Percentiles rank a stretch among this genome's conserved stretches.
Evolutionary conservation across 2,329 filamentous ascomycete genomes (phyloP).

Genomic region (Verticillium isaacii): DNA sequence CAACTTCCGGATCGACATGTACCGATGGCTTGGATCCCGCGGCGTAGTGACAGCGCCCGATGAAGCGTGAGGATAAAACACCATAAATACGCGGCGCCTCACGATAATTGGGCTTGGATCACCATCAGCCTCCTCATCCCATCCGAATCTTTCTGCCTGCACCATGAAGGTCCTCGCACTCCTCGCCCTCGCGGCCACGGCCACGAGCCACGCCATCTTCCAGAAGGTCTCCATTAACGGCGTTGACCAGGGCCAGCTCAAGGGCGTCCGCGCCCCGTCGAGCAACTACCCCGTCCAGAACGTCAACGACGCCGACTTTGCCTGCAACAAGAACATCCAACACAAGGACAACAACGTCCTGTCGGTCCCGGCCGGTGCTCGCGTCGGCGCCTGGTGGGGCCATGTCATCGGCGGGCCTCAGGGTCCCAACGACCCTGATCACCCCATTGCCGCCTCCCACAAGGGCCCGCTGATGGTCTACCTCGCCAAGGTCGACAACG

Average conservation of each 20-base stretch:
- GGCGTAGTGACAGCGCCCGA: background rate
- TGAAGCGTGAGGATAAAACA: background rate
- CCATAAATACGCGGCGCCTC: background rate
- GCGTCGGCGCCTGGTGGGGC: constrained; percentile 42
- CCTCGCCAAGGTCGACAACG: constrained; percentile 42
- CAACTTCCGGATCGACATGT: constrained; percentile 1
- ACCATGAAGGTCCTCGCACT: constrained; percentile 12
- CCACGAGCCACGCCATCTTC: constrained; percentile 36
- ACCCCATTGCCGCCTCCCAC: constrained; percentile 42
- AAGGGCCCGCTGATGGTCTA: constrained; percentile 46
- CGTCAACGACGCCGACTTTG: constrained; percentile 38
- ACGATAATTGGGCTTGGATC: too few species aligned
- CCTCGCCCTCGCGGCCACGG: constrained; percentile 18
- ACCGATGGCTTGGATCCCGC: background rate
- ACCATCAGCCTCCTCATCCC: background rate
- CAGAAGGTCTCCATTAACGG: constrained; percentile 41
- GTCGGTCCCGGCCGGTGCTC: constrained; percentile 40
- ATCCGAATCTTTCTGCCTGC: too few species aligned
- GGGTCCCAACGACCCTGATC: constrained; percentile 34
- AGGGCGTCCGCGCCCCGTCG: constrained; percentile 42
- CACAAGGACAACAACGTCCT: constrained; percentile 32
- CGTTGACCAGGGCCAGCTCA: constrained; percentile 42
- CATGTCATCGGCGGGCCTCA: constrained; percentile 47
- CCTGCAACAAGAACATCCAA: constrained; percentile 39
- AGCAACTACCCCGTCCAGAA: constrained; percentile 46